Percentiles rank a stretch among this genome's conserved stretches.
phyloP scores from a whole-genome alignment of 306 rosid genomes.

The Castanea crenata region DNA sequence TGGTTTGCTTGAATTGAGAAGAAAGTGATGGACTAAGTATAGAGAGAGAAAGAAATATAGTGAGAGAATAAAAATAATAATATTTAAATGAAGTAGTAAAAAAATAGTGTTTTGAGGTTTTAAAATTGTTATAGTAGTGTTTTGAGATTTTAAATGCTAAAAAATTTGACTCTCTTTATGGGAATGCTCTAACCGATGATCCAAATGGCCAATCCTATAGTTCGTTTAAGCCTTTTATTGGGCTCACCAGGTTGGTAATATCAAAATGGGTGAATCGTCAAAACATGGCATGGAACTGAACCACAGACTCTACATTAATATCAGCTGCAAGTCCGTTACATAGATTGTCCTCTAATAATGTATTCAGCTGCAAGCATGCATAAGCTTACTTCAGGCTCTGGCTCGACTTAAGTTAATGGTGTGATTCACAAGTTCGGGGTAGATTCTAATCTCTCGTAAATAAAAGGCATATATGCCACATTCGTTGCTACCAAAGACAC shows the following conservation, averaged over 20 bases:
- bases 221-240: too few species aligned
- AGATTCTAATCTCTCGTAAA: neutral
- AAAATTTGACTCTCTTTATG: too few species aligned
- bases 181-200: too few species aligned
- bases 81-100: too few species aligned
- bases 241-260: neutral
- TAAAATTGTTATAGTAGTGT: too few species aligned
- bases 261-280: neutral
- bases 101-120: too few species aligned
- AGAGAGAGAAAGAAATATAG: too few species aligned
- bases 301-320: neutral
- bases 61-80: too few species aligned
- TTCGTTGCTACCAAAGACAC: neutral
- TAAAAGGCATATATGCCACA: neutral
- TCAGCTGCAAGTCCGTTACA: neutral
- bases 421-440: neutral
- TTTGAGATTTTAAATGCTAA: too few species aligned
- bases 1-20: too few species aligned
- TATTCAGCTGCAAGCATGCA: neutral
- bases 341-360: neutral
- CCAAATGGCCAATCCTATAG: too few species aligned
- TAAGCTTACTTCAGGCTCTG: neutral
- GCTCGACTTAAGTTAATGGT: neutral
- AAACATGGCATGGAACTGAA: neutral
- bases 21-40: too few species aligned